Evolutionary conservation across 306 rosid genomes (phyloP).

Genomic region (Vachellia pachyceras): DNA sequence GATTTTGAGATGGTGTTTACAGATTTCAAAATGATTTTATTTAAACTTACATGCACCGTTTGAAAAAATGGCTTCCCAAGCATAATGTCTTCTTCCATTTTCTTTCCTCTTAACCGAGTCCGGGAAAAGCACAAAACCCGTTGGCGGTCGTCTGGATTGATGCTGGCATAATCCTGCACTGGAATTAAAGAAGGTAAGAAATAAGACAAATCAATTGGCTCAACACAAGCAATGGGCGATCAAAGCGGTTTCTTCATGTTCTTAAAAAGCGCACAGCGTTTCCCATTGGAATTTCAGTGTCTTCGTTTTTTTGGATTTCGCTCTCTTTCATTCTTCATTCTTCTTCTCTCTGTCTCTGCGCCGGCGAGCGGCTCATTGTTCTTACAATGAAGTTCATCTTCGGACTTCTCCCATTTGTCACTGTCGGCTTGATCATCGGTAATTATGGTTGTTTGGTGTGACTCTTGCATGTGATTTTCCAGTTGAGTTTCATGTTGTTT

Average conservation of each 20-base stretch:
- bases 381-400: conserved; percentile 69
- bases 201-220: neutral
- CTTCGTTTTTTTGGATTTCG: neutral
- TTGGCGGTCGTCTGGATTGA: neutral
- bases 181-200: neutral
- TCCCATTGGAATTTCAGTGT: neutral
- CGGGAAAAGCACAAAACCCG: neutral
- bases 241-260: neutral
- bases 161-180: neutral
- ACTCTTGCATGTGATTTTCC: neutral
- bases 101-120: neutral
- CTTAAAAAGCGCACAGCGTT: neutral
- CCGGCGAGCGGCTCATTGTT: conserved; percentile 42
- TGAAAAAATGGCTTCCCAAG: no score
- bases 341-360: neutral
- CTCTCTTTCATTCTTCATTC: neutral
- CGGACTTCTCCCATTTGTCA: conserved; percentile 82
- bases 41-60: no score
- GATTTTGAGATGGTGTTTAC: no score
- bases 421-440: conserved; percentile 92
- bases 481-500: neutral
- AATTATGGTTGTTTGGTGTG: neutral
- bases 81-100: neutral
- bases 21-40: no score
- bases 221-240: neutral